Evolutionary conservation across 1,284 basidiomycete species (phyloP).

Genomic region (Trichosporon faecale): DNA sequence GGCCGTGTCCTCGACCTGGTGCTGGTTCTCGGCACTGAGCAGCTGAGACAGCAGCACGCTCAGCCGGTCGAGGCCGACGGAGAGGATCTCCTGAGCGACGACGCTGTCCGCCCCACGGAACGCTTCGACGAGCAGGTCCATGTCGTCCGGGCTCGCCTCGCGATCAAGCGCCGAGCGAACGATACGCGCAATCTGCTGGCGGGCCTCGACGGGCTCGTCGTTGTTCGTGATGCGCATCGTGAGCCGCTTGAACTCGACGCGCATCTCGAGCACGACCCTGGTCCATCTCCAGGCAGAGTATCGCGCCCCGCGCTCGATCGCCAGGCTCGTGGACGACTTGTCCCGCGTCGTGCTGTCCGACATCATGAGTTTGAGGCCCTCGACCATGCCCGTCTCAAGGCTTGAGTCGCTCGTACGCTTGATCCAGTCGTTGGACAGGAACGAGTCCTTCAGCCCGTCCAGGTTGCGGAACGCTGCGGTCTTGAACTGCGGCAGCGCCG

Average conservation of each 20-base stretch:
- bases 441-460: conserved; percentile 48
- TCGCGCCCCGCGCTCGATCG: conserved; percentile 32
- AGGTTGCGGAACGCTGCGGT: conserved; percentile 49
- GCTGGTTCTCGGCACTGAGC: conserved; percentile 38
- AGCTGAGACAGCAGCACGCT: conserved; percentile 36
- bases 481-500: conserved; percentile 46
- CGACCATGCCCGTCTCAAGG: conserved; percentile 47
- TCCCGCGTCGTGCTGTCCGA: conserved; percentile 36
- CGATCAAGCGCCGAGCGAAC: conserved; percentile 39
- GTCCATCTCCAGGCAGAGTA: conserved; percentile 50
- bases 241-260: conserved; percentile 49
- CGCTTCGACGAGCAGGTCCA: conserved; percentile 46
- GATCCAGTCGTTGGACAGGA: conserved; percentile 47
- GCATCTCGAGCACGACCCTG: conserved; percentile 47
- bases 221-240: conserved; percentile 39
- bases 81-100: conserved; percentile 43
- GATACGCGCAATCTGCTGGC: conserved; percentile 36
- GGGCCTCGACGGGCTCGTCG: conserved; percentile 38
- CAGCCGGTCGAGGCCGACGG: conserved; percentile 42
- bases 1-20: conserved; percentile 27
- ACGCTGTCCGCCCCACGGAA: conserved; percentile 45
- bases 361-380: conserved; percentile 49
- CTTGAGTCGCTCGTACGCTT: conserved; percentile 33
- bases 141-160: conserved; percentile 43
- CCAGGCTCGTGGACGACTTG: conserved; percentile 22